Evolutionary conservation across 306 rosid species (phyloP).

Genomic region (Dryas drummondii): DNA sequence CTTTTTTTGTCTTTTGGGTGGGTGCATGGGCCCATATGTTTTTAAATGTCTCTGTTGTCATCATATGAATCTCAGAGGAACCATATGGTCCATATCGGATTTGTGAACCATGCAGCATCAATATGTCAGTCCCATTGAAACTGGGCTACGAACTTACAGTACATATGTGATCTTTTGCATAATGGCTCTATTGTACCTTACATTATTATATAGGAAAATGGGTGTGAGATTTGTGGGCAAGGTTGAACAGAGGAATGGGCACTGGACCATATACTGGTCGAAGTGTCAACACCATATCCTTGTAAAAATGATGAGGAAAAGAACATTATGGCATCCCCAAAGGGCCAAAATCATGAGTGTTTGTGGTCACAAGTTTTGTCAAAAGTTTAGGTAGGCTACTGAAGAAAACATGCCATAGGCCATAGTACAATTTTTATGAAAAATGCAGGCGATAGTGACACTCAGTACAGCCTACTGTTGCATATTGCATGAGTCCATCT

Average conservation of each 20-base stretch:
- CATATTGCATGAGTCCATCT: background rate
- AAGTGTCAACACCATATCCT: conserved; percentile 29
- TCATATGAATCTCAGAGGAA: conserved; percentile 15
- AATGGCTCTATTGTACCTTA: conserved; percentile 7
- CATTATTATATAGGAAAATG: too few relatives aligned
- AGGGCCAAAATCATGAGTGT: conserved; percentile 7
- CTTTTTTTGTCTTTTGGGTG: background rate
- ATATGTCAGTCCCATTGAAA: conserved; percentile 27
- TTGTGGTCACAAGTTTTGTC: conserved; percentile 17
- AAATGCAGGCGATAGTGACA: conserved; percentile 16
- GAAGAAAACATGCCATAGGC: background rate
- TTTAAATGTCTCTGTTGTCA: background rate
- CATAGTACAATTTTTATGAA: background rate
- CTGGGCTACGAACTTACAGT: conserved; percentile 3
- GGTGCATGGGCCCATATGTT: conserved; percentile 4
- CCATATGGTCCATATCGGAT: conserved; percentile 10
- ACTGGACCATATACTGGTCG: conserved; percentile 9
- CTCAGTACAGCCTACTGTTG: background rate
- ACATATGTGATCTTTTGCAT: conserved; percentile 16
- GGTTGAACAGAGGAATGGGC: conserved; percentile 20
- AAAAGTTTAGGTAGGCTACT: background rate
- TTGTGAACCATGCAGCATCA: conserved; percentile 4
- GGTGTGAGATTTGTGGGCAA: conserved; percentile 2
- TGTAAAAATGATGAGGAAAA: conserved; percentile 20
- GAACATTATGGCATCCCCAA: background rate